Base-by-base conservation (phyloP, 495 filamentous ascomycete species). In the Niebla homalea region DNA sequence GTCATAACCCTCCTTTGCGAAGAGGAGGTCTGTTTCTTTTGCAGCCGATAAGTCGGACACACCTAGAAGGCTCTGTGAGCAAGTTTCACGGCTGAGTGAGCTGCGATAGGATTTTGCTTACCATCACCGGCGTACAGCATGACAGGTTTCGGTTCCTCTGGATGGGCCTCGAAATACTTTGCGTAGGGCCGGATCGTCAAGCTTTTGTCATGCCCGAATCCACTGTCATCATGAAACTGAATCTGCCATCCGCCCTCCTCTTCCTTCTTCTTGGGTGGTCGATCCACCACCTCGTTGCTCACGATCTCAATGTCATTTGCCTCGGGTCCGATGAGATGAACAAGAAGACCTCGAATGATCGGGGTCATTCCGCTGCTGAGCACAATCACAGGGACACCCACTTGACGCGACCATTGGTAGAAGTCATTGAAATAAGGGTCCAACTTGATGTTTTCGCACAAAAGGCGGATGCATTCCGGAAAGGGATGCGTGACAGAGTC, bases 151-250 rank as follows among this genome's bases (percentile, higher is more conserved):
- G 81, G 68, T 15, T 68, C 66, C 4, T 75, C 73, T 0, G 87
- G 83, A 11, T 92, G 72, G 23, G 61, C 52, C 40, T 64, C 61
- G 43, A 62, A 52, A 36, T 60, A 52, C 35, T 70, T 64, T n/a
- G 83, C 77, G 62, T 95, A 96, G 1, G 83, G 84, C 55, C 84
- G 79, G 58, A 98, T 88, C 55, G 85, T 84, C 35, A 87, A 65
- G 25, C 80, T 85, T 74, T 98, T 96, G 72, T 98, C 90, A 57
- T 98, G 90, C 10, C 90, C 90, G 57, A 89, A 92, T 43, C 78
- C 74, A 57, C 85, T 90, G 32, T 87, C 84, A 64, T 96, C 89
- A 55, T 85, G 89, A 62, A 79, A 97, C 25, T 80, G 74, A 59
- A 98, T 87, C 57, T 83, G 67, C 90, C 90, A 98, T 15, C 85